phyloP scores from a whole-genome alignment of 495 filamentous ascomycete genomes.

The Bombardia bombarda region DNA sequence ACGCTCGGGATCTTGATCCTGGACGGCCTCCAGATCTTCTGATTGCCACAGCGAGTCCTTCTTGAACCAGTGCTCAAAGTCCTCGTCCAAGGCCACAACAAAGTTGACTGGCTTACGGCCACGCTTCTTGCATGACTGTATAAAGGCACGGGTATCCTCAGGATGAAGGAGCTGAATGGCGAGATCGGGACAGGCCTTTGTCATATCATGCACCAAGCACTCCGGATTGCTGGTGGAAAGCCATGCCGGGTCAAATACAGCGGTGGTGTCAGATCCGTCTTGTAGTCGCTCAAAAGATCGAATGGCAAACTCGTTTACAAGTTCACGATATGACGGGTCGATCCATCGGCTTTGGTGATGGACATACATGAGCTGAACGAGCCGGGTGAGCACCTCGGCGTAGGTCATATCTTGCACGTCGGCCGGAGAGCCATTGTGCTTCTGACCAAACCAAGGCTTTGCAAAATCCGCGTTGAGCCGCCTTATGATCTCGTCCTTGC shows the following conservation, averaged over 20 bases:
- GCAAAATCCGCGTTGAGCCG: constrained; percentile 92
- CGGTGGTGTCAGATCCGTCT: not conserved
- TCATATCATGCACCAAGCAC: not conserved
- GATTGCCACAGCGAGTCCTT: constrained; percentile 97
- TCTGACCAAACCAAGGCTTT: constrained; percentile 89
- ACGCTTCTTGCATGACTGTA: constrained; percentile 71
- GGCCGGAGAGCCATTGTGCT: constrained; percentile 63
- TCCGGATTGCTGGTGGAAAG: not conserved
- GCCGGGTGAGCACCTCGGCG: constrained; percentile 72
- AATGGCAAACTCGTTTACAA: constrained; percentile 59
- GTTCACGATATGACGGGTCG: constrained; percentile 60
- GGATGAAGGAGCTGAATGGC: not conserved
- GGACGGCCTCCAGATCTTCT: constrained; percentile 83
- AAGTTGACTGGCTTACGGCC: constrained; percentile 93
- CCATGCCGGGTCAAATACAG: not conserved
- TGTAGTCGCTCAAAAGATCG: not conserved
- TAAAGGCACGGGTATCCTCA: constrained; percentile 37
- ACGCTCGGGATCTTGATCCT: constrained; percentile 79
- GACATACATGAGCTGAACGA: constrained; percentile 89
- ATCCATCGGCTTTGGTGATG: constrained; percentile 85
- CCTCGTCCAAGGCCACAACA: constrained; percentile 79
- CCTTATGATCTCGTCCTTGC: constrained; percentile 81
- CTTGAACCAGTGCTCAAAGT: constrained; percentile 94
- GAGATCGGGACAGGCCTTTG: not conserved
- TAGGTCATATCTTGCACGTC: constrained; percentile 96